These are phyloP conservation scores for Avena sativa DNA, from an alignment of 176 grass and related monocot species.

Conservation along the genomic window DNA sequence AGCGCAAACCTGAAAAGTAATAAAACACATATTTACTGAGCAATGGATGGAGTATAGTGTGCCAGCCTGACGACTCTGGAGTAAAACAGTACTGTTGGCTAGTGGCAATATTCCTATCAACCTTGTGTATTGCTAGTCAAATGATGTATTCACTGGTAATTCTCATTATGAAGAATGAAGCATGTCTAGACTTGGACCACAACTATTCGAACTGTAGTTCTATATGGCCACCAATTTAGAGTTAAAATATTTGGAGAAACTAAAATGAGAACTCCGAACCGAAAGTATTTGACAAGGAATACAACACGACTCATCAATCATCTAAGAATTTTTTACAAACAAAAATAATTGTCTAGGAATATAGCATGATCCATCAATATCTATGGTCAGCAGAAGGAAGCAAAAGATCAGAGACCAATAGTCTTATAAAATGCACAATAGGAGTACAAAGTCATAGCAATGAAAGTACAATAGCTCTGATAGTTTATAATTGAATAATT, in stretches of 20 bases:
- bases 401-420: conserved; percentile 13
- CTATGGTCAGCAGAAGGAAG: background rate
- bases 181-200: conserved; percentile 2
- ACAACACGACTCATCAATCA: background rate
- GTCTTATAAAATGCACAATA: background rate
- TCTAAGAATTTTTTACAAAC: background rate
- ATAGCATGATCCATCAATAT: conserved; percentile 6
- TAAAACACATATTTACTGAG: background rate
- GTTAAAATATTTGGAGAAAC: conserved; percentile 2
- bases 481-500: background rate
- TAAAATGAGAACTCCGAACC: background rate
- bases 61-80: background rate
- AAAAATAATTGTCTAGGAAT: background rate
- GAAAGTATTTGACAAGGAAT: background rate
- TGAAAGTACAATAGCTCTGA: background rate
- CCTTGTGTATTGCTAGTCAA: background rate
- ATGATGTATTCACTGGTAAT: conserved; percentile 9
- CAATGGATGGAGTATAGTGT: background rate
- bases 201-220: conserved; percentile 7
- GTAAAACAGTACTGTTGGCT: background rate
- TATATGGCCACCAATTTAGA: background rate
- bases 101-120: background rate
- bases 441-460: background rate
- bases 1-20: background rate
- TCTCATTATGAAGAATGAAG: conserved; percentile 9